phyloP scores from a whole-genome alignment of 768 basidiomycete species.

The Daedaleopsis sinensis region DNA sequence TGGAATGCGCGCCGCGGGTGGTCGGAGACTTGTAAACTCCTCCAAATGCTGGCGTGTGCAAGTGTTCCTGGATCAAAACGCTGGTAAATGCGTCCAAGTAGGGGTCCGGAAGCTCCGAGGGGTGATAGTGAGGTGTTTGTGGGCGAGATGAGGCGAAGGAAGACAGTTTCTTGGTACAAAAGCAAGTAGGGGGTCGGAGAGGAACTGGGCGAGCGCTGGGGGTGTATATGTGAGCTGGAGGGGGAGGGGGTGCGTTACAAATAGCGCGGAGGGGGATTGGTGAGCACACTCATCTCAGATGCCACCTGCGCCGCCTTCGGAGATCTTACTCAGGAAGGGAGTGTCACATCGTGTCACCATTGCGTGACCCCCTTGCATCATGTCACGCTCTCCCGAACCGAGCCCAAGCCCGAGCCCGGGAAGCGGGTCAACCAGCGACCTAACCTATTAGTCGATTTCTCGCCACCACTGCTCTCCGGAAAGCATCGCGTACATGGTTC shows the following conservation, averaged over 20 bases:
- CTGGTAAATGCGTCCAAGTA: not conserved
- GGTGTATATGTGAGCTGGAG: slow-evolving; percentile 18
- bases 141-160: not conserved
- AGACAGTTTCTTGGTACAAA: not conserved
- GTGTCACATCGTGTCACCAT: slow-evolving; percentile 11
- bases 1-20: not conserved
- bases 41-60: not conserved
- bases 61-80: not conserved
- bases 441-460: too few species aligned
- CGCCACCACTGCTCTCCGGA: not conserved
- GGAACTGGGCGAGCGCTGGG: slow-evolving; percentile 12
- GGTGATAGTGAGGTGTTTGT: not conserved
- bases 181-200: slow-evolving; percentile 11
- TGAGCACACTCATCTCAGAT: slow-evolving; percentile 20
- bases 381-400: not conserved
- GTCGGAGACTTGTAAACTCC: not conserved
- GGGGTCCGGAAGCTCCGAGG: not conserved
- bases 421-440: not conserved
- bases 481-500: too few species aligned
- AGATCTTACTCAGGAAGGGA: not conserved
- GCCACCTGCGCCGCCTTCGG: slow-evolving; percentile 10
- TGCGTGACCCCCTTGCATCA: slow-evolving; percentile 3
- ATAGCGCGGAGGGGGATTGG: slow-evolving; percentile 22
- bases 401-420: not conserved
- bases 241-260: slow-evolving; percentile 16